Percentiles rank a stretch among this genome's conserved stretches.
Evolutionary conservation across 2,329 filamentous ascomycete species (phyloP).

Genomic region (Cladosporium sp.): DNA sequence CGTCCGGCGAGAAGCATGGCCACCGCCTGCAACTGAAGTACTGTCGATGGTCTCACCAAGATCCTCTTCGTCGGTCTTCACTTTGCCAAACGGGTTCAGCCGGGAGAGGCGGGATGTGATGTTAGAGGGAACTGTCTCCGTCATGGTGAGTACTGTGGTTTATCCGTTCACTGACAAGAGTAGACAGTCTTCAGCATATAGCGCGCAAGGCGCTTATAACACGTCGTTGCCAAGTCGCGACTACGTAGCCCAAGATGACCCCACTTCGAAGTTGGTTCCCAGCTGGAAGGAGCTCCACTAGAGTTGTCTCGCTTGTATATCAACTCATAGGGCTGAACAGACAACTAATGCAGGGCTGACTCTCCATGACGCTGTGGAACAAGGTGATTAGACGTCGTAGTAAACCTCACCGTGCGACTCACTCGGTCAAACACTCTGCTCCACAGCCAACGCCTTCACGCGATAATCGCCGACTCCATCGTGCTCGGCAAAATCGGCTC

Average conservation of each 20-base stretch:
- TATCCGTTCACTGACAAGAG: background rate
- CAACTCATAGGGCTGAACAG: background rate
- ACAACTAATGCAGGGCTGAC: background rate
- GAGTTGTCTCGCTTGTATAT: background rate
- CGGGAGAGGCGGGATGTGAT: slow-evolving; percentile 38
- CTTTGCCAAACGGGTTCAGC: slow-evolving; percentile 45
- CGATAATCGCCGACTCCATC: background rate
- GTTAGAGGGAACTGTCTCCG: slow-evolving; percentile 22
- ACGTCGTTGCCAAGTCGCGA: slow-evolving; percentile 11
- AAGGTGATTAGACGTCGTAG: background rate
- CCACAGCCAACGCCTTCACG: background rate
- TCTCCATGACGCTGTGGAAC: background rate
- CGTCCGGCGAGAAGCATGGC: slow-evolving; percentile 55
- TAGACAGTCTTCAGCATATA: background rate
- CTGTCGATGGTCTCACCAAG: slow-evolving; percentile 55
- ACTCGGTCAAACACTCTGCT: background rate
- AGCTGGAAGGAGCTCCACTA: background rate
- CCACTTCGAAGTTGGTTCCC: slow-evolving; percentile 3
- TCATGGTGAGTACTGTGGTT: background rate
- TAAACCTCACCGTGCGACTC: background rate
- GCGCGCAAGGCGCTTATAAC: background rate
- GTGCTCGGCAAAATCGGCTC: background rate
- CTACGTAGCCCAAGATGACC: slow-evolving; percentile 10
- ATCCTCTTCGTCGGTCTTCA: slow-evolving; percentile 52
- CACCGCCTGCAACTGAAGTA: slow-evolving; percentile 59